Evolutionary conservation across 352 stramenopile genomes (phyloP).

Genomic region (Pythium phragmiticola): DNA sequence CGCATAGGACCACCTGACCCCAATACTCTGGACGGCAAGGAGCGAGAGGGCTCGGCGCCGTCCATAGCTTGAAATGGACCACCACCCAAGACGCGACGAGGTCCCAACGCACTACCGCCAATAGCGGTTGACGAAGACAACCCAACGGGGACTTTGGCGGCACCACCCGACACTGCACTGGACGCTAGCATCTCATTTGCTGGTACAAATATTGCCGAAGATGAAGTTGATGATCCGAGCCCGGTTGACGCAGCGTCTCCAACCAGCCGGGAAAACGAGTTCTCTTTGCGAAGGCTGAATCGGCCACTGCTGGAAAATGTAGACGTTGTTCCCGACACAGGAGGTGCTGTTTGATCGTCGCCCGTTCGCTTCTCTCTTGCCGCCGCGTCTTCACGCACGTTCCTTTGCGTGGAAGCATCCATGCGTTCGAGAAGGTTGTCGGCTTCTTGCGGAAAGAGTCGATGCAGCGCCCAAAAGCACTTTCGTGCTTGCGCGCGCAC

Average conservation of each 20-base stretch:
- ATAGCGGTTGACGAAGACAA: conserved; percentile 1
- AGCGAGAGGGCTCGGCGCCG: conserved; percentile 3
- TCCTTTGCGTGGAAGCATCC: conserved; percentile 62
- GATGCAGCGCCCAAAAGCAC: conserved; percentile 76
- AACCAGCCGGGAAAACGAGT: conserved; percentile 5
- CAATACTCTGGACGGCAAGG: conserved; percentile 12
- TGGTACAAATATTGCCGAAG: background rate
- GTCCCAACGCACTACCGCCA: background rate
- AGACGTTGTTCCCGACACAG: background rate
- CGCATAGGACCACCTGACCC: conserved; percentile 21
- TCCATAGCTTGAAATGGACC: background rate
- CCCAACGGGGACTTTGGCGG: conserved; percentile 3
- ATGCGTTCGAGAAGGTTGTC: conserved; percentile 52
- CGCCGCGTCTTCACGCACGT: conserved; percentile 24
- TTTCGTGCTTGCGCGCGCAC: conserved; percentile 76
- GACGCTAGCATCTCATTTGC: background rate
- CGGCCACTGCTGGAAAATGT: conserved; percentile 15
- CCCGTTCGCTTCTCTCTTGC: conserved; percentile 16
- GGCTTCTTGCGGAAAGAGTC: conserved; percentile 62
- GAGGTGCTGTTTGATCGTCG: background rate
- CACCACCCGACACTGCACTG: background rate
- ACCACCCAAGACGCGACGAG: conserved; percentile 25
- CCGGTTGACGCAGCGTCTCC: background rate
- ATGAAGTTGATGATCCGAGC: background rate
- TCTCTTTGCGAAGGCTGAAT: conserved; percentile 17